Percentiles rank a stretch among this genome's conserved stretches.
Conservation (phyloP, 1,284 basidiomycete genomes). For the Moesziomyces sp. region DNA sequence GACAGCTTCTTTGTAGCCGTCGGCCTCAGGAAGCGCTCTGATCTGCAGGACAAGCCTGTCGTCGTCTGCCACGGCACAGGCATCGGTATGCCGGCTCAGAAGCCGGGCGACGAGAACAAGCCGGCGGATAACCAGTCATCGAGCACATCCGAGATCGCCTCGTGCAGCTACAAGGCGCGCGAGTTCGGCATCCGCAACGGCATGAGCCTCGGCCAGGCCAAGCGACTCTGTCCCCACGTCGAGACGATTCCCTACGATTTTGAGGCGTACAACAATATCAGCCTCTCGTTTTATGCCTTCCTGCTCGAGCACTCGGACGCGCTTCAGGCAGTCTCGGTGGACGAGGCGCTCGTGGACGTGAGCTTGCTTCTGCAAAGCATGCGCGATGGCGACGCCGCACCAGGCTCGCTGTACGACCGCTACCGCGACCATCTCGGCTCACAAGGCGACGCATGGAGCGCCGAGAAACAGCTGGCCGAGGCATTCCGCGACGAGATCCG, state of each 20-base stretch:
- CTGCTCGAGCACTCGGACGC: conserved; percentile 89
- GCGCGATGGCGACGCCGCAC: conserved; percentile 25
- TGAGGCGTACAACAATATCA: conserved; percentile 71
- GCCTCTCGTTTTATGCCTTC: conserved; percentile 89
- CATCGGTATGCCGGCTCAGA: conserved; percentile 22
- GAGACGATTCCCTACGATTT: conserved; percentile 91
- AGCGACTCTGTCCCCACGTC: conserved; percentile 67
- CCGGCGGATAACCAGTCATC: conserved; percentile 39
- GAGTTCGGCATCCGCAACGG: conserved; percentile 88
- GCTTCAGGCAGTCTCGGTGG: conserved; percentile 92
- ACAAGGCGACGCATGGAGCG: conserved; percentile 45
- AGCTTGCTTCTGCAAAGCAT: conserved; percentile 73
- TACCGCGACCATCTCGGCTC: conserved; percentile 36
- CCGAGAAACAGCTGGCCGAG: conserved; percentile 75
- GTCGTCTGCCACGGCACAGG: conserved; percentile 88
- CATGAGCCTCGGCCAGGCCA: conserved; percentile 78
- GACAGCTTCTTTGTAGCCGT: conserved; percentile 90
- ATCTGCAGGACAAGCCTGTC: conserved; percentile 73
- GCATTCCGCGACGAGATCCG: conserved; percentile 81
- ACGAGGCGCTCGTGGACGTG: conserved; percentile 93
- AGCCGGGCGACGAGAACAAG: conserved; percentile 23
- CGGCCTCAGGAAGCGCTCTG: conserved; percentile 55
- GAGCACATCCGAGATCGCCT: conserved; percentile 80
- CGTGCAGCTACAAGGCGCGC: conserved; percentile 91
- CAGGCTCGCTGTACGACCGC: conserved; percentile 24